phyloP scores from a whole-genome alignment of 1,284 basidiomycete genomes.

The Cutaneotrichosporon cutaneum region DNA sequence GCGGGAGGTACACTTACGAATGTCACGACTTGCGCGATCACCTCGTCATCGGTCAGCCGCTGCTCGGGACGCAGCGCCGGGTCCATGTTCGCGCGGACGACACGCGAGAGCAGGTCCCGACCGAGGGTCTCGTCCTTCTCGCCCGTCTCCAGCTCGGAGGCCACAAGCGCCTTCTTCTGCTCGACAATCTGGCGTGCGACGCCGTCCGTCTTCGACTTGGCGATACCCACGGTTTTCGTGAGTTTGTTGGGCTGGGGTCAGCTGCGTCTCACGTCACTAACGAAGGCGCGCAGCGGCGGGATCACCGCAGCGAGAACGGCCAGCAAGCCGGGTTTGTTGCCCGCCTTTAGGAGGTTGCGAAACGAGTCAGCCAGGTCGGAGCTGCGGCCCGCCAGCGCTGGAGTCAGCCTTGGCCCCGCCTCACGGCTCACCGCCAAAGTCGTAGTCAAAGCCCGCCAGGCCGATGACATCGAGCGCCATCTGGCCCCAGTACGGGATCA shows the following conservation, averaged over 20 bases:
- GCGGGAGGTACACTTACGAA: slow-evolving; percentile 56
- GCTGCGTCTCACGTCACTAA: neutral
- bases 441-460: slow-evolving; percentile 64
- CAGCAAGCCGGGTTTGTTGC: slow-evolving; percentile 55
- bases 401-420: neutral
- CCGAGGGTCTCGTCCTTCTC: slow-evolving; percentile 55
- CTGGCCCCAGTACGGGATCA: slow-evolving; percentile 60
- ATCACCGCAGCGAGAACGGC: slow-evolving; percentile 64
- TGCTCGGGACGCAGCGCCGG: slow-evolving; percentile 59
- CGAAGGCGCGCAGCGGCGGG: slow-evolving; percentile 54
- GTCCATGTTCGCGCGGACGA: slow-evolving; percentile 61
- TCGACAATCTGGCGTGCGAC: slow-evolving; percentile 3
- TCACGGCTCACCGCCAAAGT: slow-evolving; percentile 47
- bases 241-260: slow-evolving; percentile 8
- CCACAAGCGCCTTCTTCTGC: slow-evolving; percentile 6
- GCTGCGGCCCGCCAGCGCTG: slow-evolving; percentile 9
- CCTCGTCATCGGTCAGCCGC: slow-evolving; percentile 64
- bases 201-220: neutral
- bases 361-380: slow-evolving; percentile 44
- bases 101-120: slow-evolving; percentile 16
- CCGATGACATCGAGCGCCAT: slow-evolving; percentile 68
- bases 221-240: neutral
- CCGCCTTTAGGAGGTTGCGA: slow-evolving; percentile 35
- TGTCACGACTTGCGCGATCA: slow-evolving; percentile 71
- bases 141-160: neutral